Conservation (phyloP, 1,139 yeast species). For the Kodamaea arcana region DNA sequence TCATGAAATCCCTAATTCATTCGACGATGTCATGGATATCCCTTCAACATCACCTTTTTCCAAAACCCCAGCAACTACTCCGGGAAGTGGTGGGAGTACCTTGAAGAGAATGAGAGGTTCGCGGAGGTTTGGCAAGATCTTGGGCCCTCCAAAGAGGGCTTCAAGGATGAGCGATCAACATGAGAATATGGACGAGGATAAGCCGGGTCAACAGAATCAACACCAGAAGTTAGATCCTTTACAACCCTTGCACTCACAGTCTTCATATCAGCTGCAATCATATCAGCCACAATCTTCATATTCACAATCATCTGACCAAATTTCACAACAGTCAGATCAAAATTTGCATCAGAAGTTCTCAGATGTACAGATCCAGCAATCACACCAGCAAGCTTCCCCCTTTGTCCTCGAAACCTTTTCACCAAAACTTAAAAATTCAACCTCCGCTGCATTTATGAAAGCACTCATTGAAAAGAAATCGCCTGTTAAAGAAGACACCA, state of each 20-base stretch:
- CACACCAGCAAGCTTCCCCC: conserved; percentile 16
- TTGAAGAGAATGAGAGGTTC: conserved; percentile 27
- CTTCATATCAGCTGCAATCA: too few species aligned
- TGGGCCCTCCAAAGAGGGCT: conserved; percentile 42
- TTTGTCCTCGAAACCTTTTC: conserved; percentile 13
- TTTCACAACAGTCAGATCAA: not conserved
- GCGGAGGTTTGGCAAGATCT: conserved; percentile 30
- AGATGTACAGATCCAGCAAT: too few species aligned
- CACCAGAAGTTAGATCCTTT: not conserved
- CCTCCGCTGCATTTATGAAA: conserved; percentile 8
- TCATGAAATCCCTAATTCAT: not conserved
- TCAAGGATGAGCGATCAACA: conserved; percentile 18
- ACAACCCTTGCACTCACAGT: conserved; percentile 1
- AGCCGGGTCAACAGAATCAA: conserved; percentile 3
- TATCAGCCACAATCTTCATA: not conserved
- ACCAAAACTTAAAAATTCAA: conserved; percentile 11
- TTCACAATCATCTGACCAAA: not conserved
- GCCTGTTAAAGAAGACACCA: conserved; percentile 4
- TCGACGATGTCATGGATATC: not conserved
- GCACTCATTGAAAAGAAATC: conserved; percentile 7
- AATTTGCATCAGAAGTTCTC: too few species aligned
- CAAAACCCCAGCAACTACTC: conserved; percentile 18
- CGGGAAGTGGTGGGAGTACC: conserved; percentile 12
- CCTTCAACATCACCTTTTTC: conserved; percentile 8
- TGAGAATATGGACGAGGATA: conserved; percentile 8